Conservation (phyloP, 2,329 filamentous ascomycete genomes). For the Intubia oerlemansii region DNA sequence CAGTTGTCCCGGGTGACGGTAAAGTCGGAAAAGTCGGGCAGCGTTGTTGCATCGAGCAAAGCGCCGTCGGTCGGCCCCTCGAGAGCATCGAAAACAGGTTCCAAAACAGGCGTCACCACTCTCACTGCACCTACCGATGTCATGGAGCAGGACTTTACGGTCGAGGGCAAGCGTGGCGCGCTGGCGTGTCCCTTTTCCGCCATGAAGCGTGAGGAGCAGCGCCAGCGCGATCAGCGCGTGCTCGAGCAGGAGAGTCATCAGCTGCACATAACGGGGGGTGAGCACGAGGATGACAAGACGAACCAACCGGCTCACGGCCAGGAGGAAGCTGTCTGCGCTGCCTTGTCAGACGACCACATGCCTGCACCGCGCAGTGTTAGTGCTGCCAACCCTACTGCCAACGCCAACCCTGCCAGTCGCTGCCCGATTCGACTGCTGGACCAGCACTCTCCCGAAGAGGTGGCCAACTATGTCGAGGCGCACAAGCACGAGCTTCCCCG, state of each 20-base stretch:
- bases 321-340: too few species aligned
- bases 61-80: too few species aligned
- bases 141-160: conserved; percentile 80
- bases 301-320: background rate
- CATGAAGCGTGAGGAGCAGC: conserved; percentile 13
- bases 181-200: conserved; percentile 63
- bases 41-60: background rate
- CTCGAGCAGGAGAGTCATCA: conserved; percentile 4
- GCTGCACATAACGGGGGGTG: conserved; percentile 1
- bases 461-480: conserved; percentile 81
- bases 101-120: too few species aligned
- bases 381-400: too few species aligned
- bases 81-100: too few species aligned
- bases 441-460: conserved; percentile 79
- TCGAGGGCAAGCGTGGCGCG: conserved; percentile 57
- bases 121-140: too few species aligned
- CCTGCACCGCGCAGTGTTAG: too few species aligned
- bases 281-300: background rate
- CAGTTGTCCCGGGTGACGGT: conserved; percentile 21
- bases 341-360: too few species aligned
- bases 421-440: conserved; percentile 88
- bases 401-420: too few species aligned
- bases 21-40: background rate
- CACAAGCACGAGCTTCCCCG: conserved; percentile 90
- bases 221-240: conserved; percentile 6